phyloP scores from a whole-genome alignment of 2,329 filamentous ascomycete species.

The Aspergillus transmontanensis region DNA sequence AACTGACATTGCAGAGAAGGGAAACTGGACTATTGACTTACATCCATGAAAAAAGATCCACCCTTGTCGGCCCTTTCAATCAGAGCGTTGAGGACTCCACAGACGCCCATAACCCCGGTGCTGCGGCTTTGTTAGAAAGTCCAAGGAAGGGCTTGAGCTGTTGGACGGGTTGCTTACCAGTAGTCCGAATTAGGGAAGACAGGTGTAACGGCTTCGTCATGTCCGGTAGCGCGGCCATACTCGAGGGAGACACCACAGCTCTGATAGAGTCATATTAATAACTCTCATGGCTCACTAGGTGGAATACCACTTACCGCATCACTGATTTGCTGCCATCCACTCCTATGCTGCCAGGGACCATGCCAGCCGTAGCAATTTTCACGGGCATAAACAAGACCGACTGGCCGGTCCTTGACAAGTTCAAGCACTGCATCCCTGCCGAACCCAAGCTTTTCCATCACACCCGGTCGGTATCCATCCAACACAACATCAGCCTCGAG shows the following conservation, averaged over 20 bases:
- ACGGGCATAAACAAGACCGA: conserved; percentile 69
- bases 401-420: conserved; percentile 58
- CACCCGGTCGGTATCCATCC: conserved; percentile 71
- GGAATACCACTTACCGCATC: conserved; percentile 57
- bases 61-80: conserved; percentile 4
- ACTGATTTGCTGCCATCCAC: conserved; percentile 74
- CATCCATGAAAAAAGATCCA: conserved; percentile 7
- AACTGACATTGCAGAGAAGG: neutral
- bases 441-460: conserved; percentile 66
- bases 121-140: neutral
- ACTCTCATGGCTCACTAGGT: accelerated
- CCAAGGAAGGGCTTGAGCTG: neutral
- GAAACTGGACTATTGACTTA: neutral
- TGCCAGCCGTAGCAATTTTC: conserved; percentile 73
- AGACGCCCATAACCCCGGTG: conserved; percentile 6
- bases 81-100: neutral
- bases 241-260: conserved; percentile 49
- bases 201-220: conserved; percentile 49
- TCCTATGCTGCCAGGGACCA: conserved; percentile 64
- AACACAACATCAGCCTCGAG: conserved; percentile 67
- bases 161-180: conserved; percentile 30
- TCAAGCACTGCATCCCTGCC: conserved; percentile 57
- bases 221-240: conserved; percentile 52
- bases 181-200: conserved; percentile 50
- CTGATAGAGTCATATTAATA: neutral